Evolutionary conservation across 805 yeast species (phyloP), one percentile per base, ranked within the genome.

Genomic region (Diddensiella caesifluorescens): DNA sequence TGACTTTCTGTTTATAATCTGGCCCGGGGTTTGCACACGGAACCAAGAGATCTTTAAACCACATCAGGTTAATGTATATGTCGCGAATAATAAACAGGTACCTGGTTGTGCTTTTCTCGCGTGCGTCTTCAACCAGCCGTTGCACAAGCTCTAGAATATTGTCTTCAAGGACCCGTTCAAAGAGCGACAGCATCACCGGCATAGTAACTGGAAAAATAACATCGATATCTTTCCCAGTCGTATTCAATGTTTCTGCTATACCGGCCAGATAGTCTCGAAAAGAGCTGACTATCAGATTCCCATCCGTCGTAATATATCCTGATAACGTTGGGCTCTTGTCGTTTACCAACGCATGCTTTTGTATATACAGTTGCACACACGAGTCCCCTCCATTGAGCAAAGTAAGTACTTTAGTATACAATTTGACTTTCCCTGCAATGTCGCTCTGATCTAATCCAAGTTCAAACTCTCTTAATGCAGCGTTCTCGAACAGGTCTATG

Each of bases 401-500:
- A 22, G 46, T 59, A 40, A 57, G 59, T 2, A 62, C 63, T 30
- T 46, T 43, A 3, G 65, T 63, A 42, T 56, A 63, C 29, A 55
- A 60, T 28, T 57, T 57, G 4, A 62, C 61, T 13, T 59, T 60
- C 4, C 56, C 61, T 26, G 60, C 74, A 29, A 79, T 75, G 33
- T 67, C 62, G 12, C 32, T 19, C 1, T 67, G 54, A 33, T 72
- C 75, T 45, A 72, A 70, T 47, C 73, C 79, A 22, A 69, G 60
- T 39, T 83, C 89, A 45, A 84, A 69, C 55, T 86, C 94, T 35
- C 77, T 61, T 12, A 85, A 57, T 5, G 83, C 69, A 0, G 92
- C 84, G 55, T 74, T 81, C 30, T 82, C 80, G 55, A 86, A 84
- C 15, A 84, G 66, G 53, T 82, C 90, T 28, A 77, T 59, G 9